A percentile compares a stretch with the other conserved stretches of the same genome.
These are phyloP conservation scores for Funneliformis mosseae DNA, from an alignment of 192 early-diverging fungal genomes.

Conservation along the genomic window DNA sequence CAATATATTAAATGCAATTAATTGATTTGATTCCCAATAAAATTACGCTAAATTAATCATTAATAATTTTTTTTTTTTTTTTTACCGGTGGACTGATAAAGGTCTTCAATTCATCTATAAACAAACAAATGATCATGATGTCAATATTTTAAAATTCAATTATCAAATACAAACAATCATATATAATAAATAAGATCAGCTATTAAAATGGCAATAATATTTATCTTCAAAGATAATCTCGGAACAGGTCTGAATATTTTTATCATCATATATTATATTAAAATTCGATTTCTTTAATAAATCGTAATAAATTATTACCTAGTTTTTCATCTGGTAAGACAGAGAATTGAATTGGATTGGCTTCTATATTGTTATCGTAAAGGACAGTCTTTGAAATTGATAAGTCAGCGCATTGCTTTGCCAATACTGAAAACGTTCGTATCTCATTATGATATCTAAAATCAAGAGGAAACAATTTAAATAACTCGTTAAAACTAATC, in stretches of 20 bases:
- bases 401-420: constrained; percentile 73
- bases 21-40: background rate
- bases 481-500: background rate
- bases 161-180: background rate
- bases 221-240: constrained; percentile 21
- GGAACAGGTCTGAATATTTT: constrained; percentile 27
- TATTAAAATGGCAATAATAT: constrained; percentile 16
- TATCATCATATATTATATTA: background rate
- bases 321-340: constrained; percentile 57
- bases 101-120: constrained; percentile 11
- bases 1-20: background rate
- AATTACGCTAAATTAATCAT: background rate
- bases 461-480: background rate
- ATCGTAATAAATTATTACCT: constrained; percentile 40
- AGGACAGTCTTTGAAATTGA: constrained; percentile 67
- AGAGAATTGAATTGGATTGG: constrained; percentile 61
- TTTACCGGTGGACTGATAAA: constrained; percentile 21
- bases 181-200: background rate
- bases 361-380: constrained; percentile 56
- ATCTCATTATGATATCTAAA: constrained; percentile 62
- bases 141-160: background rate
- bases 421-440: constrained; percentile 63
- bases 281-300: background rate
- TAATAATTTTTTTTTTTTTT: background rate
- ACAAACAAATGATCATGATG: background rate